Base-by-base conservation (phyloP, 2,329 filamentous ascomycete genomes). In the Neonectria magnoliae region DNA sequence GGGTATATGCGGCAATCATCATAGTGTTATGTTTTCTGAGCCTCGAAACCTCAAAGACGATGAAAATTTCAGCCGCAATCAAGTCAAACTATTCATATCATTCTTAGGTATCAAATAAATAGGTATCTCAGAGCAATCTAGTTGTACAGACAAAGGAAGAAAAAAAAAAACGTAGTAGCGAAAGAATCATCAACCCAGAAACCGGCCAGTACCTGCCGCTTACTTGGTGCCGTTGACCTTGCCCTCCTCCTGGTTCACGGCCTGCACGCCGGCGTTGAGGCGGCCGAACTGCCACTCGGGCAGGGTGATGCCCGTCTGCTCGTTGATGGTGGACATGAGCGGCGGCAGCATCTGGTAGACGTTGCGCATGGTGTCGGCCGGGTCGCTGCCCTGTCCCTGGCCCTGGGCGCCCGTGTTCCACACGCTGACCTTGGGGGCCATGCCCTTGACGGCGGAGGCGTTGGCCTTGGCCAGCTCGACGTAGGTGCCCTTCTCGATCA, bases 361-460 rank as follows among this genome's bases (percentile, higher is more conserved):
- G 71, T 95, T 94, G 69, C 92, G 85, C 80, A 96, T 90, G 1
- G 76, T 71, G 42, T 79, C 75, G 4, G 91, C 85, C 63, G 92
- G 90, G 60, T 86, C 81, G 45, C 79, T 77, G 44, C 78, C 78
- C n/a, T 79, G 81, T 20, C 76, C 75, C 14, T 76, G 80, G 16
- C 76, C 75, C 11, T 79, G 81, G 3, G 77, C 83, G 53, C 92
- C 92, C 9, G 93, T 97, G 76, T 93, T 96, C 93, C 93, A 97
- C 27, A 95, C 89, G 67, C 90, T 94, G 81, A 97, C 96, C 90
- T 97, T 97, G 69, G 93, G 93, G 77, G 94, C 87, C 70, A 97
- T 81, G 27, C 93, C 93, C 56, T 88, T 84, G 75, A 97, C 88
- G 33, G 92, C 93, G 33, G 84, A 77, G 51, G 91, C 93, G 72